These are phyloP conservation scores for Herpotrichia juniperi DNA, from an alignment of 2,329 filamentous ascomycete genomes.

Conservation along the genomic window DNA sequence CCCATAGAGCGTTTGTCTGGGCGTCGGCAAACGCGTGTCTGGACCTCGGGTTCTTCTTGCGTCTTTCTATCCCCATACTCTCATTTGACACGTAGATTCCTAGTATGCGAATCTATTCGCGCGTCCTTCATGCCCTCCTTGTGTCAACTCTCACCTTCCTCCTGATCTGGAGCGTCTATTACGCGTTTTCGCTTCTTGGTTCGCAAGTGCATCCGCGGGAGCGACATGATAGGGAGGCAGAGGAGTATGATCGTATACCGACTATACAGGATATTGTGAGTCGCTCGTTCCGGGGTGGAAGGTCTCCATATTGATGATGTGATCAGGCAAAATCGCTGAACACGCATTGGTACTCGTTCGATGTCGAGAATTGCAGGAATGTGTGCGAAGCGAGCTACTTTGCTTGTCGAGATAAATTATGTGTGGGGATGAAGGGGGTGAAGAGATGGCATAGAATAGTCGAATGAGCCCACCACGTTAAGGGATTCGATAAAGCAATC, in stretches of 20 bases:
- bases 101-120: not conserved
- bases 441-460: conserved; percentile 12
- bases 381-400: conserved; percentile 10
- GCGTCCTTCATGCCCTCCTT: not conserved
- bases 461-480: too few species aligned
- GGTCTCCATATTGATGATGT: not conserved
- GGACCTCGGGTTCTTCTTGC: not conserved
- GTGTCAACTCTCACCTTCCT: not conserved
- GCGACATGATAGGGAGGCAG: not conserved
- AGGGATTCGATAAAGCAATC: too few species aligned
- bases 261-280: not conserved
- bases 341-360: conserved; percentile 12
- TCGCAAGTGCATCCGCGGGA: not conserved
- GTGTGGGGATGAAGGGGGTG: conserved; percentile 6
- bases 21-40: too few species aligned
- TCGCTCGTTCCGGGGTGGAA: not conserved
- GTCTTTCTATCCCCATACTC: not conserved
- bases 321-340: conserved; percentile 12
- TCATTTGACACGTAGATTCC: not conserved
- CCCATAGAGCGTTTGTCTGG: too few species aligned
- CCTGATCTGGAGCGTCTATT: not conserved
- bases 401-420: conserved; percentile 6
- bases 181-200: not conserved
- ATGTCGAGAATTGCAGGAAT: conserved; percentile 11
- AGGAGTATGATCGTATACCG: not conserved